A percentile compares a stretch with the other conserved stretches of the same genome.
Conservation (phyloP, 1,284 basidiomycete species). For the Gomphus bonarii region DNA sequence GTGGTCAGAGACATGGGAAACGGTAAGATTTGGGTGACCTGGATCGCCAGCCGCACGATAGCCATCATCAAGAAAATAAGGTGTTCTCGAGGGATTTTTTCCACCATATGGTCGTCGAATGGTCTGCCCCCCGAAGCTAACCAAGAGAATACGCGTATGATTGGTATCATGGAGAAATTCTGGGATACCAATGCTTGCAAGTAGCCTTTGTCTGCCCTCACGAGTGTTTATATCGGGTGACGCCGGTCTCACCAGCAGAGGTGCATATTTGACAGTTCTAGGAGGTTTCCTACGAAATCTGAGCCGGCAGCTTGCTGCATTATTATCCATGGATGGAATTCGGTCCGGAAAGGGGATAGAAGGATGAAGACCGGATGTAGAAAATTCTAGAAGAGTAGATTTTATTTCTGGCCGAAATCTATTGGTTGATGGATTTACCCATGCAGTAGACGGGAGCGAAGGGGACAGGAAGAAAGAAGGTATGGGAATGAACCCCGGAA, state of each 20-base stretch:
- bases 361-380: conserved; percentile 24
- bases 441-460: conserved; percentile 46
- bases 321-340: neutral
- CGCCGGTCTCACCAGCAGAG: conserved; percentile 54
- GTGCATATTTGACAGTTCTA: conserved; percentile 39
- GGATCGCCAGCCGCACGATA: neutral
- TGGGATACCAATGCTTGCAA: conserved; percentile 51
- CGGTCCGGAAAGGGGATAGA: conserved; percentile 22
- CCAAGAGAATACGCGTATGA: conserved; percentile 51
- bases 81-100: neutral
- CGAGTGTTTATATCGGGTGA: conserved; percentile 36
- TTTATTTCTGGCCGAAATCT: conserved; percentile 37
- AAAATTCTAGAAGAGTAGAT: conserved; percentile 25
- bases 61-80: neutral
- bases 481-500: conserved; percentile 67
- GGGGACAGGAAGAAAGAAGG: conserved; percentile 51
- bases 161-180: conserved; percentile 32
- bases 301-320: conserved; percentile 8
- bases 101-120: conserved; percentile 41
- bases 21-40: neutral
- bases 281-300: conserved; percentile 19
- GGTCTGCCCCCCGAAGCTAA: conserved; percentile 71
- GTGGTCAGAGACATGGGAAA: neutral
- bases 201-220: conserved; percentile 39
- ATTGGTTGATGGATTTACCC: conserved; percentile 42